Evolutionary conservation across 768 basidiomycete genomes (phyloP).

Genomic region (Agrocybe pediades): DNA sequence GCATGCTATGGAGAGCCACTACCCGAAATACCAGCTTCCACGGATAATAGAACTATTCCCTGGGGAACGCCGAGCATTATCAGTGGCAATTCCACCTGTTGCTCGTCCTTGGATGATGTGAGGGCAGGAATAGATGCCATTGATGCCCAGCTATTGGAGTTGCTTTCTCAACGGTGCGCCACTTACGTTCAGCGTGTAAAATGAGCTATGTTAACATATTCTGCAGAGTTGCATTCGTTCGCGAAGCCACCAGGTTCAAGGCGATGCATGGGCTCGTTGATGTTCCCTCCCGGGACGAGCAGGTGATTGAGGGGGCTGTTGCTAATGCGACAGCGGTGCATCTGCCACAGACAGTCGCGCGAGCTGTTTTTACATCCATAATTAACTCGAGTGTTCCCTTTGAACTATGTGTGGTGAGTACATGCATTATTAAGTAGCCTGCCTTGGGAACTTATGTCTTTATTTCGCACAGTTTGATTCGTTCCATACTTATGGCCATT

Average conservation of each 20-base stretch:
- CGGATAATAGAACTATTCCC: conserved; percentile 19
- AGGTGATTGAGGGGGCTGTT: conserved; percentile 24
- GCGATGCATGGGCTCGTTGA: conserved; percentile 21
- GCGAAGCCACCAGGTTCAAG: conserved; percentile 29
- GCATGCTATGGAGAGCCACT: conserved; percentile 18
- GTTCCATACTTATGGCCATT: conserved; percentile 15
- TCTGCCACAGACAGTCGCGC: conserved; percentile 22
- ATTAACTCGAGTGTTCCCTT: conserved; percentile 25
- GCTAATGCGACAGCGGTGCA: conserved; percentile 16
- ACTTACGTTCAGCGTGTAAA: neutral
- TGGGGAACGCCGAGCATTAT: conserved; percentile 22
- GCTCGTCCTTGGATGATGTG: conserved; percentile 25
- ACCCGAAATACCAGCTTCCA: conserved; percentile 13
- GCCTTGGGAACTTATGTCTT: neutral
- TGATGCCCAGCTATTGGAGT: conserved; percentile 19
- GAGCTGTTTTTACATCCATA: conserved; percentile 22
- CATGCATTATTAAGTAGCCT: neutral
- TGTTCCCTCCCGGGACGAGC: conserved; percentile 23
- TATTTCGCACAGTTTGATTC: conserved; percentile 15
- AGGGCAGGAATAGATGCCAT: conserved; percentile 23
- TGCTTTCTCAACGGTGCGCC: conserved; percentile 25
- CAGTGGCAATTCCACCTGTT: conserved; percentile 19
- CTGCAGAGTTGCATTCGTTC: conserved; percentile 24
- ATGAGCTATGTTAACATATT: neutral
- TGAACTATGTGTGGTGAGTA: conserved; percentile 25